Evolutionary conservation across 139 green algal genomes (phyloP), one percentile per base, ranked within the genome.

Genomic region (Closterium sp.): DNA sequence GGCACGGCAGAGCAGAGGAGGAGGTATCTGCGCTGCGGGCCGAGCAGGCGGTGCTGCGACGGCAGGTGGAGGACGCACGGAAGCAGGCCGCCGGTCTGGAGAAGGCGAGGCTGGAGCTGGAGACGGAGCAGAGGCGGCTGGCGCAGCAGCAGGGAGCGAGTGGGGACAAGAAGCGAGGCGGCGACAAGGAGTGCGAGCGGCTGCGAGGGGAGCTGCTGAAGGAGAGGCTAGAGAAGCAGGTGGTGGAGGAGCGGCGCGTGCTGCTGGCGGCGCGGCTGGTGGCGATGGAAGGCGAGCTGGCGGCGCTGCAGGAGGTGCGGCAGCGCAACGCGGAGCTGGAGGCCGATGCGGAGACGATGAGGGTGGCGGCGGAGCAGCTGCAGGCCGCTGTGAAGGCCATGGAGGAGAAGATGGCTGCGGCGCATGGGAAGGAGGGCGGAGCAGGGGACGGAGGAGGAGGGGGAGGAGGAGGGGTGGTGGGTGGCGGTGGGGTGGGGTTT

Each of bases 301-400:
- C 86, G 16, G 86, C 21, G 10, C 16, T 91, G 88, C 38, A 91
- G 25, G 88, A 91, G 23, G n/a, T 91, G 16, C 31, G 38, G 88
- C 31, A 69, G n/a, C 23, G 33, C 38, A 89, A 91, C 23, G 88
- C 66, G 35, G 23, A 35, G 43, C 66, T 89, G 89, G 64, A 91
- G 69, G 64, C 33, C 23, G 64, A 91, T 83, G 19, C 43, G 34
- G 89, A 91, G 88, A 30, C 25, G 88, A 64, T 91, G 32, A 31
- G 32, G 35, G 88, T 35, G 81, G 25, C 32, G 3, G 88, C 88
- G 88, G 88, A 87, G 38, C 32, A 91, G 55, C 55, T 76, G 55
- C 55, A 76, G 55, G 55, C 55, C 1, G 55, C 55, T 76, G 55
- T 76, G 12, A 76, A 76, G 1, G 55, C 55, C 55, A 76, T 76